These are phyloP conservation scores for Ananas comosus DNA, from an alignment of 176 grass and related monocot species.

Conservation along the genomic window DNA sequence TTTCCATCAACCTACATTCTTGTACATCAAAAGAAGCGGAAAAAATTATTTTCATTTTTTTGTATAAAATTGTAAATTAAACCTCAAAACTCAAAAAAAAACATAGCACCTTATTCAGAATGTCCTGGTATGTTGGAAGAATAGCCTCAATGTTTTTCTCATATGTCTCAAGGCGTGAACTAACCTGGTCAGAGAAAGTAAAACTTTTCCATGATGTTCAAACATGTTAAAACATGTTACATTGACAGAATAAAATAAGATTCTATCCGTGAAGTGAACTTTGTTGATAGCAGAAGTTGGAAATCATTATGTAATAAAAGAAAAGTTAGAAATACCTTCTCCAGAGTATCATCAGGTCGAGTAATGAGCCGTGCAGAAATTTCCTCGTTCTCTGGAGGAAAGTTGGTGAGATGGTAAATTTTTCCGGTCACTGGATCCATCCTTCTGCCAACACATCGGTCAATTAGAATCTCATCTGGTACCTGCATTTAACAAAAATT, in stretches of 20 bases:
- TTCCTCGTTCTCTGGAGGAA: constrained; percentile 67
- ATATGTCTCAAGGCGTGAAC: constrained; percentile 70
- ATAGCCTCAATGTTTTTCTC: constrained; percentile 67
- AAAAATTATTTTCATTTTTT: background rate
- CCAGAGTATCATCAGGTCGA: constrained; percentile 70
- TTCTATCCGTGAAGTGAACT: background rate
- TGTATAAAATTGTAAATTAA: background rate
- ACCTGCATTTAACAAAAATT: constrained; percentile 54
- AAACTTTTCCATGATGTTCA: background rate
- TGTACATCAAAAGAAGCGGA: constrained; percentile 32
- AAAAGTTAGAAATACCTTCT: constrained; percentile 41
- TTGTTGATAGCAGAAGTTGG: background rate
- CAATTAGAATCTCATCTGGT: constrained; percentile 78
- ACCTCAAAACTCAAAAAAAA: constrained; percentile 14
- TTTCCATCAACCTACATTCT: constrained; percentile 82
- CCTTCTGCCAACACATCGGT: constrained; percentile 94
- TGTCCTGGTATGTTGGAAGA: constrained; percentile 59
- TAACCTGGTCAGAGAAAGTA: constrained; percentile 44
- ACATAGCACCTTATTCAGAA: constrained; percentile 65
- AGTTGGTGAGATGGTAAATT: constrained; percentile 90
- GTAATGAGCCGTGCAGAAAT: constrained; percentile 58
- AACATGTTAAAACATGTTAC: background rate
- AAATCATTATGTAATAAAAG: constrained; percentile 7
- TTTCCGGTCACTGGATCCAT: constrained; percentile 77
- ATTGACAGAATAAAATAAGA: background rate